Conservation (phyloP, 352 stramenopile species). For the Globisporangium cederbergense region DNA sequence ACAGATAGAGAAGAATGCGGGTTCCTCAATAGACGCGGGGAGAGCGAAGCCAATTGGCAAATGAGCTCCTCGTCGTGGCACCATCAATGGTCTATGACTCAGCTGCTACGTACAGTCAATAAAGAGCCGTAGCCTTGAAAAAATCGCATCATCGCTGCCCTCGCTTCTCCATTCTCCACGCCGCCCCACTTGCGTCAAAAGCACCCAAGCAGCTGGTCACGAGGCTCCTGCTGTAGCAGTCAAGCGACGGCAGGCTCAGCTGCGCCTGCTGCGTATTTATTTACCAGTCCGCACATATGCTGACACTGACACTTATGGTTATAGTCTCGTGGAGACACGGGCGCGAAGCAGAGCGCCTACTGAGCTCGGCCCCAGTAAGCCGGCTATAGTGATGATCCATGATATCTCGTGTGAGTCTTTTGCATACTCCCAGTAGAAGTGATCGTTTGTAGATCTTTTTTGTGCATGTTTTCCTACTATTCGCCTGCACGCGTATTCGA, state of each 20-base stretch:
- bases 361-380: too few species aligned
- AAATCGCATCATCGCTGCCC: neutral
- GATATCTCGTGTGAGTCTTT: too few species aligned
- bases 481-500: too few species aligned
- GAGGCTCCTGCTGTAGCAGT: slow-evolving; percentile 1
- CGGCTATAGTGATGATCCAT: too few species aligned
- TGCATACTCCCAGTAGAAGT: too few species aligned
- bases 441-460: too few species aligned
- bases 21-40: slow-evolving; percentile 6
- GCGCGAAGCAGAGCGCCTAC: neutral
- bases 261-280: neutral
- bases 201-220: slow-evolving; percentile 5
- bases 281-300: neutral
- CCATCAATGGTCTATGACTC: neutral
- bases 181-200: neutral
- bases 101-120: neutral
- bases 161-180: neutral
- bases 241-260: neutral
- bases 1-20: slow-evolving; percentile 7
- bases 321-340: neutral
- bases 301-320: neutral
- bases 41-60: neutral
- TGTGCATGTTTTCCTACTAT: too few species aligned
- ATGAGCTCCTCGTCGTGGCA: neutral
- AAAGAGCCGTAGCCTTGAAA: neutral